Base-by-base conservation (phyloP, 2,329 filamentous ascomycete species). In the Parascedosporium putredinis region DNA sequence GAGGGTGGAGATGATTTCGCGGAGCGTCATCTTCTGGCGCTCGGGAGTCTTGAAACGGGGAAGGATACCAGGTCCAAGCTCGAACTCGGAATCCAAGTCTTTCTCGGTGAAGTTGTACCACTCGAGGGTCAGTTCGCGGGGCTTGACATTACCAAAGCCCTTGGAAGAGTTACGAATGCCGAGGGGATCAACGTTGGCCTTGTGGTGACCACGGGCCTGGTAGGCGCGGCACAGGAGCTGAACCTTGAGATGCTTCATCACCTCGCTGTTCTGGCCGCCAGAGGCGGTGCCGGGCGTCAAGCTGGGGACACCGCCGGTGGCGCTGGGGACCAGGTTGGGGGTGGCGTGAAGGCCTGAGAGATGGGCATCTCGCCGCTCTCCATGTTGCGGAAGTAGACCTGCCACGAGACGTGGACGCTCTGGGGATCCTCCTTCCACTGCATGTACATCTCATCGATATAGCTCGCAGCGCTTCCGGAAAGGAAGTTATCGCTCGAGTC, bases 381-480 rank as follows among this genome's bases (percentile, higher is more conserved):
- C 86, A 98, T 96, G 73, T 98, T 98, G 73, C 84, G 88, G 79
- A 98, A 98, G 79, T 98, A 98, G 65, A 94, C 84, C 73, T 95
- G 91, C 93, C 93, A 98, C 67, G 93, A 98, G 61, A 95, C 78
- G 70, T 98, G 93, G 52, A 98, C 93, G 64, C 88, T 95, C 61
- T 82, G 79, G 48, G 93, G 90, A 61, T 98, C 89, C 56, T 86
- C 76, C 72, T 91, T 95, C 93, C 93, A 98, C 66, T 90, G 83
- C 74, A 96, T 75, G 71, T 98, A 98, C 93, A 98, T 98, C 75
- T 96, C 93, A 69, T 98, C 93, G 66, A 98, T 88, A 73, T 98
- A 98, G 74, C 95, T 96, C 70, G 93, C 93, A 53, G 91, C 93
- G 75, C 88, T 97, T 58, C 93, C 93, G 55, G 89, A 88, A 54